Evolutionary conservation across 1,284 basidiomycete species (phyloP).

Genomic region (Somion occarium): DNA sequence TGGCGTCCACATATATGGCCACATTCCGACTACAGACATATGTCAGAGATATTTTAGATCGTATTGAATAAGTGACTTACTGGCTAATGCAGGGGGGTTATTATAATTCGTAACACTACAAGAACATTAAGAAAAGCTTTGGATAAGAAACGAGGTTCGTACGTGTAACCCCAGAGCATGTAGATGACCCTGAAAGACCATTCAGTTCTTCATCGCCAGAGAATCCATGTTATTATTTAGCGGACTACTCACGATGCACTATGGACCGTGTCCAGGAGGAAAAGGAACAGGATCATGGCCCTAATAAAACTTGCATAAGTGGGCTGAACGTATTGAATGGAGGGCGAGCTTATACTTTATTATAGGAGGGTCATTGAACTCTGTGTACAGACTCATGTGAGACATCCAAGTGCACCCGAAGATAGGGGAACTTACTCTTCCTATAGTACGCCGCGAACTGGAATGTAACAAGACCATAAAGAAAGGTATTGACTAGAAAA

Average conservation of each 20-base stretch:
- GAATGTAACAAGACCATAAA: slow-evolving; percentile 45
- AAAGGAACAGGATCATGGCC: slow-evolving; percentile 34
- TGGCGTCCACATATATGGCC: slow-evolving; percentile 42
- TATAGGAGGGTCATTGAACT: slow-evolving; percentile 39
- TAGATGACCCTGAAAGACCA: slow-evolving; percentile 38
- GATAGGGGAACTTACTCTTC: slow-evolving; percentile 29
- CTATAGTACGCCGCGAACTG: slow-evolving; percentile 42
- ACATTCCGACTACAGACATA: slow-evolving; percentile 28
- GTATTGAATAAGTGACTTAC: slow-evolving; percentile 19
- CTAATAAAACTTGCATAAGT: slow-evolving; percentile 19
- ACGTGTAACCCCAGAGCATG: slow-evolving; percentile 37
- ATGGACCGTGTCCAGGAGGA: slow-evolving; percentile 41
- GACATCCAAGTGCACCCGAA: too few relatives aligned
- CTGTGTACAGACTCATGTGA: slow-evolving; percentile 20
- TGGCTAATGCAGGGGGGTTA: slow-evolving; percentile 31
- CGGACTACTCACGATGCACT: slow-evolving; percentile 30
- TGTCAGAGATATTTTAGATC: neutral
- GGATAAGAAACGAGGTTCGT: slow-evolving; percentile 10
- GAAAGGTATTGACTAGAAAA: slow-evolving; percentile 43
- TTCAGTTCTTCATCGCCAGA: neutral
- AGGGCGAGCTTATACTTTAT: slow-evolving; percentile 25
- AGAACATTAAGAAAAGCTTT: neutral
- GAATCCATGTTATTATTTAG: neutral
- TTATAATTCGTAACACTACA: slow-evolving; percentile 36
- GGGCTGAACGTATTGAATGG: neutral